phyloP scores from a whole-genome alignment of 2,329 filamentous ascomycete genomes.

The Didymellaceae sp. region DNA sequence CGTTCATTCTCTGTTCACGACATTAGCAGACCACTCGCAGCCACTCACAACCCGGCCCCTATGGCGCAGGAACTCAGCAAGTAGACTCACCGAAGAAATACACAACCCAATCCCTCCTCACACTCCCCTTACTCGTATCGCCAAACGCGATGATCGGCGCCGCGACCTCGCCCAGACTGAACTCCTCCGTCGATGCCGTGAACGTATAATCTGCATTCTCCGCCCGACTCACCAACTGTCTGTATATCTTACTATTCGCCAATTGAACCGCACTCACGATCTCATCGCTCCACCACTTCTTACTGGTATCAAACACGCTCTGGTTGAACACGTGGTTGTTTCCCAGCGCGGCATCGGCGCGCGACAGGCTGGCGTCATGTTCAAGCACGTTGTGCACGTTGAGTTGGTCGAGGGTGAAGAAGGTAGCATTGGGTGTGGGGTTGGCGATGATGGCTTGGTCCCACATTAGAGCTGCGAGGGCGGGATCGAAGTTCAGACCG shows the following conservation, averaged over 20 bases:
- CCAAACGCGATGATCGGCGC: conserved; percentile 61
- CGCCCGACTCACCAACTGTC: conserved; percentile 54
- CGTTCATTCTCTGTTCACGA: conserved; percentile 51
- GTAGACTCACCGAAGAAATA: conserved; percentile 56
- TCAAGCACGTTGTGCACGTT: conserved; percentile 58
- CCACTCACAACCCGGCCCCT: background rate
- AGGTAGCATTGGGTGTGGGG: conserved; percentile 36
- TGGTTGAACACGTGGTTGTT: conserved; percentile 62
- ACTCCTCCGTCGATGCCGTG: conserved; percentile 50
- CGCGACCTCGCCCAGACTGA: conserved; percentile 59
- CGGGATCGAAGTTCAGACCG: conserved; percentile 54
- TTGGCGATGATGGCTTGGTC: conserved; percentile 49
- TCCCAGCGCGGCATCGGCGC: conserved; percentile 58
- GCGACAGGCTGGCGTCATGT: conserved; percentile 59
- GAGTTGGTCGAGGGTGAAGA: conserved; percentile 50
- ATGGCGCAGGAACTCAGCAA: no score
- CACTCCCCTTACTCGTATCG: conserved; percentile 50
- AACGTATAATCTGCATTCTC: conserved; percentile 60
- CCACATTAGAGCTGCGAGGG: conserved; percentile 53
- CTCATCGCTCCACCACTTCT: conserved; percentile 55
- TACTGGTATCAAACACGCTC: conserved; percentile 57
- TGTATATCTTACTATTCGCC: conserved; percentile 56
- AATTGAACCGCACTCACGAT: conserved; percentile 41
- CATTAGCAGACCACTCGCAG: background rate
- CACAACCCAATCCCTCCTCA: conserved; percentile 50